These are phyloP conservation scores for Schizopora paradoxa DNA, from an alignment of 1,284 basidiomycete species.

Conservation along the genomic window DNA sequence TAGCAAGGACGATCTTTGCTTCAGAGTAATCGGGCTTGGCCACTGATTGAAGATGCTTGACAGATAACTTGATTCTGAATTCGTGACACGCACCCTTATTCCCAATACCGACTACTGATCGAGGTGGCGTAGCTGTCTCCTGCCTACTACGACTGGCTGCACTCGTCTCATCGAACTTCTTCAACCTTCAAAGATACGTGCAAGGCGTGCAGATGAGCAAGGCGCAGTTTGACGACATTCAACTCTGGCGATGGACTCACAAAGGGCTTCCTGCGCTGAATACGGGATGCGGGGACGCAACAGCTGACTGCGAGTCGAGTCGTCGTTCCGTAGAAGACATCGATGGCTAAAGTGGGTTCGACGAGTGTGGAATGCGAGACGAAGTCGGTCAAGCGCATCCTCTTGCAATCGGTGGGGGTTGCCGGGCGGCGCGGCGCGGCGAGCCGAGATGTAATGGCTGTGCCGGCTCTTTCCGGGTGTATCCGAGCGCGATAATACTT, in stretches of 20 bases:
- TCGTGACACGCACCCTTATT: slow-evolving; percentile 54
- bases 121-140: slow-evolving; percentile 66
- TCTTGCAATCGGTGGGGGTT: too few species aligned
- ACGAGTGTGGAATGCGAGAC: background rate
- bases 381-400: too few species aligned
- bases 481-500: too few species aligned
- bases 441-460: too few species aligned
- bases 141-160: slow-evolving; percentile 61
- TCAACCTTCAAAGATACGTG: slow-evolving; percentile 46
- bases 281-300: slow-evolving; percentile 17
- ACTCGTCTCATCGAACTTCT: slow-evolving; percentile 72
- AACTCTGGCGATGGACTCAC: slow-evolving; percentile 22
- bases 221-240: background rate
- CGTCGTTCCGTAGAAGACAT: too few species aligned
- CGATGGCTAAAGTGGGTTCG: background rate
- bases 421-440: too few species aligned
- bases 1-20: slow-evolving; percentile 97
- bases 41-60: slow-evolving; percentile 40
- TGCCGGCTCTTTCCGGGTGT: too few species aligned
- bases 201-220: too few species aligned
- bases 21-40: slow-evolving; percentile 98
- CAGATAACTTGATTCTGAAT: slow-evolving; percentile 6
- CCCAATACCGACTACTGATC: slow-evolving; percentile 76
- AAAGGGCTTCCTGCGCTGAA: slow-evolving; percentile 37
- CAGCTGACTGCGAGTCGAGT: too few species aligned